phyloP scores from a whole-genome alignment of 257 asterid genomes.

The Hygrophila difformis region DNA sequence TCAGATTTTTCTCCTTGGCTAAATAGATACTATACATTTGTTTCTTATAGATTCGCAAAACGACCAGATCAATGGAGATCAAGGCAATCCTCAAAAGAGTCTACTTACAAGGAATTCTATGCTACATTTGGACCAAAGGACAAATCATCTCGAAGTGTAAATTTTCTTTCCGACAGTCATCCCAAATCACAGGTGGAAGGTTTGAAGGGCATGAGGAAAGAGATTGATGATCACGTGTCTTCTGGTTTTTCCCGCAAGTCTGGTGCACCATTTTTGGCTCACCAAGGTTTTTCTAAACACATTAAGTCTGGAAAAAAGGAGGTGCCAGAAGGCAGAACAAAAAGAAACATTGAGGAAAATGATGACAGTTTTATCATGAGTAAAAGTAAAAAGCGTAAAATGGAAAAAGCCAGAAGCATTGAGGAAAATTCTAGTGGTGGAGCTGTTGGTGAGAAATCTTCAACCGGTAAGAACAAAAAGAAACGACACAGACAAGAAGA shows the following conservation, averaged over 20 bases:
- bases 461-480: slow-evolving; percentile 23
- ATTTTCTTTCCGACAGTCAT: slow-evolving; percentile 45
- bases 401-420: slow-evolving; percentile 11
- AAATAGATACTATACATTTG: no score
- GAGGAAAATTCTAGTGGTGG: slow-evolving; percentile 8
- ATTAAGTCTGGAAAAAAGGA: slow-evolving; percentile 33
- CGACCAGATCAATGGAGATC: slow-evolving; percentile 84
- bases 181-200: slow-evolving; percentile 53
- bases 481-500: slow-evolving; percentile 26
- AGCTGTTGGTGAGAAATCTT: slow-evolving; percentile 16
- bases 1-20: no score
- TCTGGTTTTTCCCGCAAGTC: slow-evolving; percentile 29
- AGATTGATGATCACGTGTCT: slow-evolving; percentile 47
- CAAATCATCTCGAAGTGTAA: slow-evolving; percentile 38
- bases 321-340: slow-evolving; percentile 25
- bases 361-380: slow-evolving; percentile 17
- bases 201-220: slow-evolving; percentile 65
- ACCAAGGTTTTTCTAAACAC: slow-evolving; percentile 37
- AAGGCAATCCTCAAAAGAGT: slow-evolving; percentile 64
- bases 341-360: no score
- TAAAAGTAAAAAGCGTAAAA: slow-evolving; percentile 30
- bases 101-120: slow-evolving; percentile 59
- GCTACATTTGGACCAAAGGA: slow-evolving; percentile 65
- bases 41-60: slow-evolving; percentile 55
- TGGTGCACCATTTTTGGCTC: slow-evolving; percentile 59